phyloP scores from a whole-genome alignment of 768 basidiomycete species.

The Boletus speciosus region DNA sequence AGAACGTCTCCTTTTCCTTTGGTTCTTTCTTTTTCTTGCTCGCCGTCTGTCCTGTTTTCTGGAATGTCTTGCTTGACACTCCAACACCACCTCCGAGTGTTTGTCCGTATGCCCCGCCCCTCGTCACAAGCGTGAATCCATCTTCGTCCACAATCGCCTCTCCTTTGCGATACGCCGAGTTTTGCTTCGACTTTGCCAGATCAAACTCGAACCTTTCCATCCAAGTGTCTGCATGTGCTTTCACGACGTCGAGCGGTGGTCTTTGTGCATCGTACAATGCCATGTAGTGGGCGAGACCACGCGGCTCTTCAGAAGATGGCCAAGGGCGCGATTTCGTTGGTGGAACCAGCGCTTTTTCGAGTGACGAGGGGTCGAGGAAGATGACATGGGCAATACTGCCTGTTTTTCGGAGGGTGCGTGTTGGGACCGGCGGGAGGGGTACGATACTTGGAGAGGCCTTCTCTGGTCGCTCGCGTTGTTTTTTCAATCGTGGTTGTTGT shows the following conservation, averaged over 20 bases:
- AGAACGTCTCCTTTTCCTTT: constrained; percentile 75
- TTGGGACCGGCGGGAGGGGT: constrained; percentile 51
- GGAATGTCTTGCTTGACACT: constrained; percentile 59
- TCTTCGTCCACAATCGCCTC: constrained; percentile 92
- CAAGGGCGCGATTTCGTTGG: constrained; percentile 55
- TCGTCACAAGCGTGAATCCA: constrained; percentile 91
- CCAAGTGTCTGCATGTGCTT: constrained; percentile 74
- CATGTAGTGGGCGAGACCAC: constrained; percentile 70
- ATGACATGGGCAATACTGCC: constrained; percentile 69
- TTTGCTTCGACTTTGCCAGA: constrained; percentile 51
- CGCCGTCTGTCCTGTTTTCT: constrained; percentile 33
- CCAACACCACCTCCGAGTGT: constrained; percentile 79
- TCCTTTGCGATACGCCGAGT: constrained; percentile 70
- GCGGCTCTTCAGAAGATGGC: constrained; percentile 60
- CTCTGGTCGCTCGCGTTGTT: constrained; percentile 25
- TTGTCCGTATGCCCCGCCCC: constrained; percentile 86
- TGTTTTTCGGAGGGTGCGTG: constrained; percentile 58
- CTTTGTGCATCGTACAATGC: constrained; percentile 62
- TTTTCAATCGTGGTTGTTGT: constrained; percentile 30
- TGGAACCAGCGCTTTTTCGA: constrained; percentile 59
- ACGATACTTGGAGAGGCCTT: constrained; percentile 47
- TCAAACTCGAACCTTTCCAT: constrained; percentile 74
- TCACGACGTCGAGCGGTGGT: constrained; percentile 70
- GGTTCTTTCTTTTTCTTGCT: constrained; percentile 52
- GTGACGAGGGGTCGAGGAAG: constrained; percentile 69